phyloP scores from a whole-genome alignment of 1,284 basidiomycete species.

The Phlebopus sp. region DNA sequence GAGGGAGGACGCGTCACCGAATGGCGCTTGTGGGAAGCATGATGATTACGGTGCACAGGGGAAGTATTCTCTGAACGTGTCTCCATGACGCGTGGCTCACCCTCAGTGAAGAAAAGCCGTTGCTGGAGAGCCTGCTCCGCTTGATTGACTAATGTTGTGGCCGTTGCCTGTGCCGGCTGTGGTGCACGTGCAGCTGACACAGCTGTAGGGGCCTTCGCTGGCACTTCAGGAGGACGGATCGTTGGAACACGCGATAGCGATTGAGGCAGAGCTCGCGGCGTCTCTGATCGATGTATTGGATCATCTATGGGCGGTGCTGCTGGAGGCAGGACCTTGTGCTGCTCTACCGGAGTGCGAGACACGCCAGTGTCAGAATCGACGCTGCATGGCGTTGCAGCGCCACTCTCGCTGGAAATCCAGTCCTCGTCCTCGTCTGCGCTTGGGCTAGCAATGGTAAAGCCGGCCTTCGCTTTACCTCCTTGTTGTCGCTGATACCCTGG shows the following conservation, averaged over 20 bases:
- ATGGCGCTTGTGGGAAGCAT: constrained; percentile 29
- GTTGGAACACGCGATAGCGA: constrained; percentile 35
- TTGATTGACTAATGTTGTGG: constrained; percentile 16
- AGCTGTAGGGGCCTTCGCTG: constrained; percentile 19
- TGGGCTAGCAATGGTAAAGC: constrained; percentile 57
- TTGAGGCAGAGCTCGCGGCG: constrained; percentile 26
- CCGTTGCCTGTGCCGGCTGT: constrained; percentile 16
- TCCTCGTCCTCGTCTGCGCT: constrained; percentile 59
- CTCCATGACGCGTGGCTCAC: constrained; percentile 21
- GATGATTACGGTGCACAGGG: constrained; percentile 34
- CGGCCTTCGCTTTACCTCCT: constrained; percentile 45
- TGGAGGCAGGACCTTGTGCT: constrained; percentile 15
- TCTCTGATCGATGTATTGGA: constrained; percentile 24
- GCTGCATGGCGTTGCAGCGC: constrained; percentile 60
- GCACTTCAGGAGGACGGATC: constrained; percentile 30
- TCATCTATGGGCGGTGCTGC: constrained; percentile 16
- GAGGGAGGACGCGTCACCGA: constrained; percentile 61
- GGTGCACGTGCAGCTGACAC: constrained; percentile 23
- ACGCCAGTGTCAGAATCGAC: constrained; percentile 41
- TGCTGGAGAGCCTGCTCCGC: constrained; percentile 12
- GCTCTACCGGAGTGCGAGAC: constrained; percentile 35
- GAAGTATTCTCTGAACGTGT: constrained; percentile 44
- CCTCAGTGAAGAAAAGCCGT: constrained; percentile 18
- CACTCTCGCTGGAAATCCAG: constrained; percentile 75
- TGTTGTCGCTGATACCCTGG: constrained; percentile 33